Conservation (phyloP, 179 eudicot species). For the Beta macrorhiza region DNA sequence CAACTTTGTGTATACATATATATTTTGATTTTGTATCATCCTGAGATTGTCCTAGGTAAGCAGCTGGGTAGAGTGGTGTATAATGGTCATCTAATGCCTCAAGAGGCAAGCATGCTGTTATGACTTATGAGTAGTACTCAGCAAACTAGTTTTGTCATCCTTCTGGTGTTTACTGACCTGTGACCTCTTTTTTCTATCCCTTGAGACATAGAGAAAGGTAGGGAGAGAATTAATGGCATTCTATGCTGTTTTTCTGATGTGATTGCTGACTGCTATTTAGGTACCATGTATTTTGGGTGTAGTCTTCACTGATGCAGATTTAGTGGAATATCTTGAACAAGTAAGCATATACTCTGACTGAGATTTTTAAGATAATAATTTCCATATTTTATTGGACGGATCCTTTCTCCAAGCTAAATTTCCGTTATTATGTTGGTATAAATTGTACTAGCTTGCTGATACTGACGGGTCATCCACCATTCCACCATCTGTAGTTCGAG, state of each 20-base stretch:
- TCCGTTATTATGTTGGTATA: background rate
- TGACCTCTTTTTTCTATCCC: background rate
- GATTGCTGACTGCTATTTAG: slow-evolving; percentile 38
- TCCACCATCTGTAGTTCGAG: slow-evolving; percentile 81
- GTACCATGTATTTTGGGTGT: slow-evolving; percentile 97
- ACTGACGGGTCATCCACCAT: slow-evolving; percentile 94
- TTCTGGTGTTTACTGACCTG: background rate
- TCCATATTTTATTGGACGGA: background rate
- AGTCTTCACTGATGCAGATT: slow-evolving; percentile 71
- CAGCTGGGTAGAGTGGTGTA: background rate
- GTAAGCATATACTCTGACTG: slow-evolving; percentile 32
- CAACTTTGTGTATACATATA: background rate
- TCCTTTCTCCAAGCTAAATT: background rate
- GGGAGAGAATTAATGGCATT: background rate
- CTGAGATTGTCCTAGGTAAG: background rate
- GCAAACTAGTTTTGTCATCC: background rate
- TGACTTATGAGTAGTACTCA: background rate
- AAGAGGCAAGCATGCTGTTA: background rate
- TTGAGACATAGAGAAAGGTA: slow-evolving; percentile 2
- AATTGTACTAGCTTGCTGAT: slow-evolving; percentile 65
- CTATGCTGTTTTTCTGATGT: slow-evolving; percentile 4
- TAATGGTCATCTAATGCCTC: background rate
- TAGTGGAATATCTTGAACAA: slow-evolving; percentile 88
- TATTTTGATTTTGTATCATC: background rate
- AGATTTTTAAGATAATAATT: background rate